Conservation (phyloP, 148 eudicot genomes). For the Rhododendron henanense region DNA sequence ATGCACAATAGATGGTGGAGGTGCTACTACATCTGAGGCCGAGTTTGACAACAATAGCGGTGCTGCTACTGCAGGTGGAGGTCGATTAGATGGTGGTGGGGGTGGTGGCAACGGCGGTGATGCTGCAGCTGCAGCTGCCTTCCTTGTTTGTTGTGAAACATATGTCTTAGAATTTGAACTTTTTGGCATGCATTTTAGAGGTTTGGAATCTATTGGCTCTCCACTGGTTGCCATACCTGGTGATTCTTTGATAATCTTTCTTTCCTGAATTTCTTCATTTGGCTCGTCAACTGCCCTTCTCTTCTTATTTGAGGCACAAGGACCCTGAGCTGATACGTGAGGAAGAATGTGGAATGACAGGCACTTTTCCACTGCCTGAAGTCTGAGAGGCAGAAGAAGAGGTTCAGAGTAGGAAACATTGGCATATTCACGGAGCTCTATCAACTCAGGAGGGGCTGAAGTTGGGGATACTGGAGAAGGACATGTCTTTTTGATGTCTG, state of each 20-base stretch:
- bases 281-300: conserved; percentile 14
- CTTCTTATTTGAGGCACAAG: conserved; percentile 15
- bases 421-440: conserved; percentile 12
- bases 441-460: conserved; percentile 49
- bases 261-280: conserved; percentile 16
- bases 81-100: too few relatives aligned
- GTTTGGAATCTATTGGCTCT: conserved; percentile 13
- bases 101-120: too few relatives aligned
- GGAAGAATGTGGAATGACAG: conserved; percentile 59
- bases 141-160: background rate
- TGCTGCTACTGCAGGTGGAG: too few relatives aligned
- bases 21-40: too few relatives aligned
- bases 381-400: conserved; percentile 49
- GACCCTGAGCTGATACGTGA: conserved; percentile 27
- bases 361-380: conserved; percentile 53
- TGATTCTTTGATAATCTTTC: conserved; percentile 10
- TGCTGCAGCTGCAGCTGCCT: too few relatives aligned
- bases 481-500: conserved; percentile 32
- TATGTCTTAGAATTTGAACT: too few relatives aligned
- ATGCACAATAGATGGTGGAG: too few relatives aligned
- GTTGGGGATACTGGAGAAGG: conserved; percentile 64
- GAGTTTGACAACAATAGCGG: too few relatives aligned
- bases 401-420: conserved; percentile 36
- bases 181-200: background rate
- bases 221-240: conserved; percentile 16